phyloP scores from a whole-genome alignment of 495 filamentous ascomycete genomes.

The Lepidopterella palustris region DNA sequence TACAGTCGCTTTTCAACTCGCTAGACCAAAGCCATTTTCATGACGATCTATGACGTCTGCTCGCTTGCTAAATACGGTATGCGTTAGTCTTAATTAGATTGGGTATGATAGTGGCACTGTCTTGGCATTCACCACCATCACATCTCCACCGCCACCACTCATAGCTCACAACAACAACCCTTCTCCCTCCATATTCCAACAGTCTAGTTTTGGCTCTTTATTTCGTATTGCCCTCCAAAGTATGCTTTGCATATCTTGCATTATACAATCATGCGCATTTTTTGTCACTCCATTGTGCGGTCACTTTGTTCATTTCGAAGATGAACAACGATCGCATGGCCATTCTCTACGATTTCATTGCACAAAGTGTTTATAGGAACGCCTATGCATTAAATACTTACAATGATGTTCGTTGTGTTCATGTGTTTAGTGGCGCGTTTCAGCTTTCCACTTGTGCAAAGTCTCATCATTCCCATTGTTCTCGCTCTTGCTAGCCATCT shows the following conservation, averaged over 20 bases:
- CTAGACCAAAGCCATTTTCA: too few species aligned
- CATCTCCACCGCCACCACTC: too few species aligned
- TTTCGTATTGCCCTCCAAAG: too few species aligned
- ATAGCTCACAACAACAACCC: too few species aligned
- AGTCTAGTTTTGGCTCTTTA: too few species aligned
- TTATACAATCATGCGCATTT: too few species aligned
- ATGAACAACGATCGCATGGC: constrained; percentile 45
- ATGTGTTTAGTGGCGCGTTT: neutral
- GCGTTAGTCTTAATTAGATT: constrained; percentile 98
- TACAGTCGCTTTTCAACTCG: neutral
- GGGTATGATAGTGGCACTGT: constrained; percentile 99
- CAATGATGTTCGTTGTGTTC: neutral
- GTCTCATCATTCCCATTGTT: too few species aligned
- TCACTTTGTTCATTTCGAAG: too few species aligned
- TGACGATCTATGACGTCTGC: constrained; percentile 1
- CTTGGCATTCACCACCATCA: constrained; percentile 89
- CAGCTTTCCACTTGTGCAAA: too few species aligned
- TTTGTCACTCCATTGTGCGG: too few species aligned
- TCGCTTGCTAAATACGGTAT: constrained; percentile 41
- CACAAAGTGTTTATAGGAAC: constrained; percentile 34
- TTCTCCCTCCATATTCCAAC: too few species aligned
- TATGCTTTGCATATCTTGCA: too few species aligned
- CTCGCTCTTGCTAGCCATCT: neutral
- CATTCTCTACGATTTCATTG: neutral
- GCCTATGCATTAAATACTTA: constrained; percentile 44